phyloP scores from a whole-genome alignment of 352 stramenopile genomes.

The Paralagenidium karlingii region DNA sequence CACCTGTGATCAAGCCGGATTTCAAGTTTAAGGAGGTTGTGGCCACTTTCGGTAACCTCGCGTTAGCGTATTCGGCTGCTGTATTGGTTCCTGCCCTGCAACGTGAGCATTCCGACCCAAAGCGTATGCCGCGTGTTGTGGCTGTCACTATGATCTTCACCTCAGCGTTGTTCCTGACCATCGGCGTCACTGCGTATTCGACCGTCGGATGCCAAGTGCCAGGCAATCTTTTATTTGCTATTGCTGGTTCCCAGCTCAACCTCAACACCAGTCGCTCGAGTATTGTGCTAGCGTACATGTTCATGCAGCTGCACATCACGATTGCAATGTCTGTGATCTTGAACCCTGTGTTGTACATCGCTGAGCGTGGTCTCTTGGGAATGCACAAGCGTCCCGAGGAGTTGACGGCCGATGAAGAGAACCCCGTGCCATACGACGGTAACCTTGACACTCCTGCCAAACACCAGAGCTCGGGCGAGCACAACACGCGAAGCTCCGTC shows the following conservation, averaged over 20 bases:
- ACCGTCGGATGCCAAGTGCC: conserved; percentile 9
- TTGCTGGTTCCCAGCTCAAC: conserved; percentile 2
- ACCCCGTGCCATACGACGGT: conserved; percentile 2
- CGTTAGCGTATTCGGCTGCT: conserved; percentile 4
- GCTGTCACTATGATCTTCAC: conserved; percentile 3
- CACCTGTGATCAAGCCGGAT: conserved; percentile 3
- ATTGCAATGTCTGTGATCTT: conserved; percentile 47
- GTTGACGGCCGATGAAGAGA: conserved; percentile 18
- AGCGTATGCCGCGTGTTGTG: conserved; percentile 5
- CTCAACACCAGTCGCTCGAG: background rate
- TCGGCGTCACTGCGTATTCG: conserved; percentile 3
- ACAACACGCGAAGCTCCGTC: conserved; percentile 7
- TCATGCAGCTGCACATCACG: conserved; percentile 54
- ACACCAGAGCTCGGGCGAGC: conserved; percentile 6
- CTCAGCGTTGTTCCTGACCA: conserved; percentile 5
- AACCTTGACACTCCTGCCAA: conserved; percentile 10
- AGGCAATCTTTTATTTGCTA: conserved; percentile 9
- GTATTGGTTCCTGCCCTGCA: conserved; percentile 7
- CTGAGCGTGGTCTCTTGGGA: conserved; percentile 32
- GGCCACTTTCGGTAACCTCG: conserved; percentile 6
- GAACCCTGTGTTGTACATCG: conserved; percentile 42
- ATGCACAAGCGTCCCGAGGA: conserved; percentile 38
- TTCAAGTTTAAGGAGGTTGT: conserved; percentile 5
- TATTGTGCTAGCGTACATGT: conserved; percentile 15
- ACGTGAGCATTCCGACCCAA: conserved; percentile 3